Percentiles rank a stretch among this genome's conserved stretches.
Conservation (phyloP, 2,329 filamentous ascomycete species). For the Thermothelomyces thermophilus region DNA sequence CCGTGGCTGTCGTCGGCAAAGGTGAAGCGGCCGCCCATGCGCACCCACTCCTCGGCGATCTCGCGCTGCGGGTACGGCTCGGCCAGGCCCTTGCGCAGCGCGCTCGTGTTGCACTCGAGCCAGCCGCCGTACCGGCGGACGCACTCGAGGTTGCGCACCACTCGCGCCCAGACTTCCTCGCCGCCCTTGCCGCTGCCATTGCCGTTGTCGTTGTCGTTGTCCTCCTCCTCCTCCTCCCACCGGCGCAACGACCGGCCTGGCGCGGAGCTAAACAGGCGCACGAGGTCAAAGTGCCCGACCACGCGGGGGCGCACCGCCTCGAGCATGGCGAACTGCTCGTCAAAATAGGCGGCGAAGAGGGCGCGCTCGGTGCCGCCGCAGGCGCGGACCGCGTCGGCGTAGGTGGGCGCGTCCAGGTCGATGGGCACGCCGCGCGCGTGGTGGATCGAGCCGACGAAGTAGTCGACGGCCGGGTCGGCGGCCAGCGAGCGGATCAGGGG, state of each 20-base stretch:
- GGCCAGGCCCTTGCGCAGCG: conserved; percentile 77
- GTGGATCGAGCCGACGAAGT: conserved; percentile 90
- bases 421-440: conserved; percentile 84
- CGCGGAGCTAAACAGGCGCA: conserved; percentile 61
- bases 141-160: conserved; percentile 66
- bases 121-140: conserved; percentile 70
- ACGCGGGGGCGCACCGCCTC: conserved; percentile 62
- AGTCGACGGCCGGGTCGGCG: conserved; percentile 62
- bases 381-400: conserved; percentile 46
- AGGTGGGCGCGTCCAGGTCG: conserved; percentile 70
- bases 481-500: conserved; percentile 53
- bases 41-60: conserved; percentile 73
- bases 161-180: conserved; percentile 58
- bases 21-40: conserved; percentile 72
- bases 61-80: conserved; percentile 81
- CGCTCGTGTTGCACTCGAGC: conserved; percentile 84
- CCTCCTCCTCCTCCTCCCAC: conserved; percentile 30
- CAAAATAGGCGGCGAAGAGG: conserved; percentile 82
- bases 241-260: neutral
- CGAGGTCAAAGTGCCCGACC: conserved; percentile 91
- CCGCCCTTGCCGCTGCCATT: no score
- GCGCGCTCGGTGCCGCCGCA: conserved; percentile 53
- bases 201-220: no score
- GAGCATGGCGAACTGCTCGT: conserved; percentile 80
- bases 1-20: conserved; percentile 95